phyloP scores from a whole-genome alignment of 176 grass and related monocot genomes.

The Calamus simplicifolius region DNA sequence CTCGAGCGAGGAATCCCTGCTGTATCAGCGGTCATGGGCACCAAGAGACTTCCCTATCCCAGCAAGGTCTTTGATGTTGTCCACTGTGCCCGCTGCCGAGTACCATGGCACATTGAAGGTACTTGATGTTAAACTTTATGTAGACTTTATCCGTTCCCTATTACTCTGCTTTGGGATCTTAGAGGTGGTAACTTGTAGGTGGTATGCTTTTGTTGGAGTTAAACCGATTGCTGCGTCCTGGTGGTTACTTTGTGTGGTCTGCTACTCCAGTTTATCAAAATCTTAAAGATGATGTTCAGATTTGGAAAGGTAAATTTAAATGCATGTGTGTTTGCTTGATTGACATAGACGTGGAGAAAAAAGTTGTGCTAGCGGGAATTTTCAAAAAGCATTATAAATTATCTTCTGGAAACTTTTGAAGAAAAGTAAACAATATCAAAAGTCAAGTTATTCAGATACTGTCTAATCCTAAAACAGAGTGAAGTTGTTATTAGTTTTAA shows the following conservation, averaged over 20 bases:
- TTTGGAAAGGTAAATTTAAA: conserved; percentile 58
- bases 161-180: conserved; percentile 4
- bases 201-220: conserved; percentile 74
- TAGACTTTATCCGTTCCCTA: background rate
- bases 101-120: conserved; percentile 98
- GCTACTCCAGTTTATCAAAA: conserved; percentile 82
- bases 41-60: conserved; percentile 79
- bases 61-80: conserved; percentile 73
- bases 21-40: conserved; percentile 91
- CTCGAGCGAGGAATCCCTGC: conserved; percentile 93
- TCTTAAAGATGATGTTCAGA: conserved; percentile 50
- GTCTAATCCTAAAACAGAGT: too few relatives aligned
- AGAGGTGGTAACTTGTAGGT: conserved; percentile 36
- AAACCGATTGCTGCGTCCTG: conserved; percentile 61
- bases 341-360: too few relatives aligned
- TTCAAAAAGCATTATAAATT: too few relatives aligned
- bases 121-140: background rate
- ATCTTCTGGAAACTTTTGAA: too few relatives aligned
- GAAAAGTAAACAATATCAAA: too few relatives aligned
- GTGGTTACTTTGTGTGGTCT: conserved; percentile 89
- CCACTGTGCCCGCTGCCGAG: conserved; percentile 80
- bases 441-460: too few relatives aligned
- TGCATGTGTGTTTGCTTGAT: too few relatives aligned
- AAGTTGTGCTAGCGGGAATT: too few relatives aligned
- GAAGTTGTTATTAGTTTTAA: too few relatives aligned